phyloP scores from a whole-genome alignment of 805 yeast genomes.

The Dipodascopsis uninucleata region DNA sequence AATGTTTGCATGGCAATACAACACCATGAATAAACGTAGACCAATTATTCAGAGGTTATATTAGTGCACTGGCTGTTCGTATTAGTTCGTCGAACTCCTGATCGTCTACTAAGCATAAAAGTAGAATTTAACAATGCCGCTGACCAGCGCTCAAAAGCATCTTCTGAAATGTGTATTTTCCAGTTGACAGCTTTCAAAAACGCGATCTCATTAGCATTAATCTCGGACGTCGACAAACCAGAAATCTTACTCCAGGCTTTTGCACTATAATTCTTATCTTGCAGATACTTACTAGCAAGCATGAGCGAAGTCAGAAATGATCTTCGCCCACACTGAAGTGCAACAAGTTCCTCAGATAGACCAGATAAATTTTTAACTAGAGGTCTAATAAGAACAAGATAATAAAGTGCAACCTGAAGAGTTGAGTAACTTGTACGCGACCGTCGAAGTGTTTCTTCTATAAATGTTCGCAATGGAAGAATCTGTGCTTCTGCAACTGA shows the following conservation, averaged over 20 bases:
- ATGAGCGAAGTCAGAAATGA: slow-evolving; percentile 65
- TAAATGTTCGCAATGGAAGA: slow-evolving; percentile 38
- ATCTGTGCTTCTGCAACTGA: slow-evolving; percentile 24
- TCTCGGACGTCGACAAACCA: slow-evolving; percentile 53
- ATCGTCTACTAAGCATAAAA: slow-evolving; percentile 10
- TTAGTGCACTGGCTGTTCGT: background rate
- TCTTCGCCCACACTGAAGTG: slow-evolving; percentile 53
- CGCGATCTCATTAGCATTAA: slow-evolving; percentile 51
- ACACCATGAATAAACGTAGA: background rate
- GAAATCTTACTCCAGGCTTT: slow-evolving; percentile 72
- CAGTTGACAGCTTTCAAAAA: slow-evolving; percentile 55
- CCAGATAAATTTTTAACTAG: slow-evolving; percentile 27
- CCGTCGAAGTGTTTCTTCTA: slow-evolving; percentile 41
- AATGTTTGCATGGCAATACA: background rate
- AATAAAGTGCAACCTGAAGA: slow-evolving; percentile 64
- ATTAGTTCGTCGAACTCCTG: background rate
- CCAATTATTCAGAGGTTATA: background rate
- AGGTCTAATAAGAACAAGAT: slow-evolving; percentile 49
- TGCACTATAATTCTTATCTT: slow-evolving; percentile 67
- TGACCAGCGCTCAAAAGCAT: slow-evolving; percentile 46
- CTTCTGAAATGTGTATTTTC: slow-evolving; percentile 50
- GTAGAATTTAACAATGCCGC: slow-evolving; percentile 28
- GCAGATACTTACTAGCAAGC: slow-evolving; percentile 66
- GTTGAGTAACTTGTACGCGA: slow-evolving; percentile 60
- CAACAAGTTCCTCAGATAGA: slow-evolving; percentile 9